Evolutionary conservation across 768 basidiomycete species (phyloP), one percentile per base, ranked within the genome.

Genomic region (Rhizopogon roseolus): DNA sequence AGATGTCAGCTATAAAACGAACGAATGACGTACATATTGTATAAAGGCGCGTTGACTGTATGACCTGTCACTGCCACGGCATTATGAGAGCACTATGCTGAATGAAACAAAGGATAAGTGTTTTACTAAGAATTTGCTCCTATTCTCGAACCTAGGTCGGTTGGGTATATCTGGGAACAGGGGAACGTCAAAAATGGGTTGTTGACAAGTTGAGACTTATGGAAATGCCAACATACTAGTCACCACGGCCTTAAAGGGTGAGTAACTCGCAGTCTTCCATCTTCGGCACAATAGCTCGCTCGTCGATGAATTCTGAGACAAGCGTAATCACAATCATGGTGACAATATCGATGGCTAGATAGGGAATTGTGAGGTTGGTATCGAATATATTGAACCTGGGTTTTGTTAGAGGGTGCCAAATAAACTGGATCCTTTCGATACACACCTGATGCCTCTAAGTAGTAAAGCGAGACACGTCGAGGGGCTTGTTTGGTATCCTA

Each of bases 41-140:
- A 83, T 44, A 84, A 44, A 1, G 82, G 82, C 0, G 79, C 81
- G 50, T 80, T 81, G 46, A 83, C 81, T 0, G 81, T 83, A 11
- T 81, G 71, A 54, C 79, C 80, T 6, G 81, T 80, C 10, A 84
- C 82, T 2, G 75, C 80, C 29, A 1, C 22, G 22, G 22, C 81
- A 54, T 84, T 84, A 28, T 81, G 76, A 13, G 81, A 83, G 58
- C 79, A 80, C 82, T 80, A 84, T 19, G 66, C 80, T 8, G 82
- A 78, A 69, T 72, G 38, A 32, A 38, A 22, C 4, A n/a, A 38
- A 6, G 39, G 3, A 44, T 19, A 0, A 9, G 8, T 28, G 1
- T 16, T 17, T 36, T 25, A 6, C 5, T 7, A 5, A 1, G 11
- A 8, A 49, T n/a, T 59, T 14, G 32, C 14, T 19, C 32, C 5